A percentile compares a stretch with the other conserved stretches of the same genome.
Evolutionary conservation across 78 protist genomes (phyloP).

Genomic region (Dictyostelium discoideum): DNA sequence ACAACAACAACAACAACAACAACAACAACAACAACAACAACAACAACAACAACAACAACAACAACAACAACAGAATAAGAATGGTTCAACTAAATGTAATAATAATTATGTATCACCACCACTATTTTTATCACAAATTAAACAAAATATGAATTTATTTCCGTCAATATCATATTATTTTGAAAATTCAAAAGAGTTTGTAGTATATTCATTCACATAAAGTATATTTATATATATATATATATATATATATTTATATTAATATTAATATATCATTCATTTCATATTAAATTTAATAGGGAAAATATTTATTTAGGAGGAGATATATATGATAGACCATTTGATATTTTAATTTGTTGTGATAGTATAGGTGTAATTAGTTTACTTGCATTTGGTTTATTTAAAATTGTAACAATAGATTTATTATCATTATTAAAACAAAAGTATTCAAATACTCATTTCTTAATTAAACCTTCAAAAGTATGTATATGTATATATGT

Average conservation of each 20-base stretch:
- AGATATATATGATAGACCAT: background rate
- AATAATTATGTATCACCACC: background rate
- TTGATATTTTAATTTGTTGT: constrained; percentile 6
- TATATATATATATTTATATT: no score
- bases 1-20: background rate
- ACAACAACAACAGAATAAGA: background rate
- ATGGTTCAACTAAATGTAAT: background rate
- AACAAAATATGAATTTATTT: background rate
- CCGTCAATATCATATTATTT: background rate
- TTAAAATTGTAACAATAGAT: constrained; percentile 1
- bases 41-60: background rate
- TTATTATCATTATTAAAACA: background rate
- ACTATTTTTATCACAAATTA: background rate
- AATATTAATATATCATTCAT: no score
- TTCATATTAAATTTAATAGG: background rate
- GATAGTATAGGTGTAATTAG: constrained; percentile 2
- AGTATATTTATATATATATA: no score
- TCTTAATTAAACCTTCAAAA: constrained; percentile 5
- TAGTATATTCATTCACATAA: background rate
- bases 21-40: background rate
- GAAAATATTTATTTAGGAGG: background rate
- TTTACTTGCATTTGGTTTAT: constrained; percentile 2
- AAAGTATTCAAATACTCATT: constrained; percentile 11
- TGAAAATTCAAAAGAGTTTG: background rate
- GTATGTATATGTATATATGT: background rate